Evolutionary conservation across 2,329 filamentous ascomycete genomes (phyloP), one percentile per base, ranked within the genome.

Genomic region (Arthroderma sp.): DNA sequence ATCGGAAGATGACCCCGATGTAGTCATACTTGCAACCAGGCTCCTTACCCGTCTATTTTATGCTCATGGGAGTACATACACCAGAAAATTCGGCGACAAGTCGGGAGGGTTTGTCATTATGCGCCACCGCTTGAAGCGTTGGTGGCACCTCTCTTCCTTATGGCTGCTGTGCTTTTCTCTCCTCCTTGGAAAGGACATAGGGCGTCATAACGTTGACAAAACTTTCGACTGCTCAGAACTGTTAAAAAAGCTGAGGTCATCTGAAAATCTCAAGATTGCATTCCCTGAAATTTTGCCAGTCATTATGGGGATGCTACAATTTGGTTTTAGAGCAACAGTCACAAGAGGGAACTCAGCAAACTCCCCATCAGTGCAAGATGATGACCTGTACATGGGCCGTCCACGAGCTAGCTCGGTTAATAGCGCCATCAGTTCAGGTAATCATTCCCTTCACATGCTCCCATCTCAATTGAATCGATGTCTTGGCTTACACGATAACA

Each of bases 91-190:
- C 53, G 73, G 80, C 9, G 75, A 80, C 15, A 94, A 93, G 64
- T 86, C 83, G 7, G 86, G 86, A 29, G 93, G 93, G 1, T 95
- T 95, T 59, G 73, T 74, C 31, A 83, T 95, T 50, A 82, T 96
- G 77, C 83, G 83, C 33, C 76, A 83, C 55, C 77, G 86, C 30
- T 66, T 98, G 3, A 86, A 82, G 57, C 73, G 81, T 55, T 95
- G 88, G 79, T 98, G 91, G 89, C 81, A 85, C 56, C 75, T 87
- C 10, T 77, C 87, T 2, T 77, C 79, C 0, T 65, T 96, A 28
- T 96, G 91, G 91, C 80, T 82, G 0, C 81, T 91, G 37, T 87
- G 84, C 57, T 85, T 98, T 62, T 81, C 85, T 43, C 83, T 96
- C 22, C 65, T 98, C 2, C 94, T 98, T 57, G 87, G 85, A 1